These are phyloP conservation scores for Yamadazyma olivae DNA, from an alignment of 805 yeast genomes.

Conservation along the genomic window DNA sequence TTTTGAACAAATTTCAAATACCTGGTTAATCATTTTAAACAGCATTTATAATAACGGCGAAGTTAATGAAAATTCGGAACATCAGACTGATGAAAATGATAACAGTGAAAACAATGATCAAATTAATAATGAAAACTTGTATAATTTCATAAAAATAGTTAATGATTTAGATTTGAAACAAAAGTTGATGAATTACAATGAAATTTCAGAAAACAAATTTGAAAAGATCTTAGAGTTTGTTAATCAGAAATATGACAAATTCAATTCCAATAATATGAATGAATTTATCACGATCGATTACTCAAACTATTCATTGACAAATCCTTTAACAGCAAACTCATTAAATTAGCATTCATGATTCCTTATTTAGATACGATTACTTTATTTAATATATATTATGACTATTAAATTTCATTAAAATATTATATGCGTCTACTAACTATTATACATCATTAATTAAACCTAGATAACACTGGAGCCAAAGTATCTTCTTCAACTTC, in stretches of 20 bases:
- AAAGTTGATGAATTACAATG: constrained; percentile 45
- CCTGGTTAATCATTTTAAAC: constrained; percentile 50
- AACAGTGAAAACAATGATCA: constrained; percentile 7
- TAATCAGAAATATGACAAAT: constrained; percentile 25
- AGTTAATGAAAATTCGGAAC: background rate
- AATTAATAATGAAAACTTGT: constrained; percentile 6
- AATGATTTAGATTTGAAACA: constrained; percentile 37
- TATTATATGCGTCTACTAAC: constrained; percentile 3
- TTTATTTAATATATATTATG: background rate
- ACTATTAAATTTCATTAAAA: background rate
- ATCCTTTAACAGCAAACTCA: constrained; percentile 29
- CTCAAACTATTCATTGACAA: constrained; percentile 37
- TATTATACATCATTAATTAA: constrained; percentile 26
- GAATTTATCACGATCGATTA: constrained; percentile 44
- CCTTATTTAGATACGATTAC: background rate
- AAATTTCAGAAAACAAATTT: constrained; percentile 40
- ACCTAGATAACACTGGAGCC: constrained; percentile 49
- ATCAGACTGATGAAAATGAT: background rate
- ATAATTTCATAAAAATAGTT: constrained; percentile 25
- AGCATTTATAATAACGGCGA: constrained; percentile 19
- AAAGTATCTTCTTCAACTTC: constrained; percentile 52
- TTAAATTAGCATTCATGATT: background rate
- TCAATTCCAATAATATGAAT: constrained; percentile 20
- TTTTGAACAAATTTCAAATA: constrained; percentile 57
- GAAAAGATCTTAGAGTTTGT: constrained; percentile 43